Evolutionary conservation across 2,329 filamentous ascomycete genomes (phyloP).

Genomic region (Colletotrichum godetiae): DNA sequence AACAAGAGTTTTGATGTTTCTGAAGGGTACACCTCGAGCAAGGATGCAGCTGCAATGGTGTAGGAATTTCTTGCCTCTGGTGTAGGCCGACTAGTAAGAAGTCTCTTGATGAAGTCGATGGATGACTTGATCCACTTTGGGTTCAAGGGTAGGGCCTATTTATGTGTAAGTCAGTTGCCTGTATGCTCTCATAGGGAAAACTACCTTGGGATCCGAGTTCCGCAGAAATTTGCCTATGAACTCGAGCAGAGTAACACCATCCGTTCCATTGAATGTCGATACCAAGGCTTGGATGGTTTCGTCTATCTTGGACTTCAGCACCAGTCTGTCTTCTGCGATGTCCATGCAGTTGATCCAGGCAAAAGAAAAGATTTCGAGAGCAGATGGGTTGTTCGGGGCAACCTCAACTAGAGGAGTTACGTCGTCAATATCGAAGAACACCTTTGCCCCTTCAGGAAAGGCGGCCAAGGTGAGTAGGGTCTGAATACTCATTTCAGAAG

Average conservation of each 20-base stretch:
- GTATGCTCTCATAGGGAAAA: slow-evolving; percentile 36
- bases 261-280: slow-evolving; percentile 67
- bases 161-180: slow-evolving; percentile 33
- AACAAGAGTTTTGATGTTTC: slow-evolving; percentile 64
- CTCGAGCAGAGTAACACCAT: slow-evolving; percentile 68
- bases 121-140: slow-evolving; percentile 65
- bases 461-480: slow-evolving; percentile 68
- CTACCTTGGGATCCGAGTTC: slow-evolving; percentile 60
- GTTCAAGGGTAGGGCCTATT: slow-evolving; percentile 58
- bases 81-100: slow-evolving; percentile 67
- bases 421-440: slow-evolving; percentile 61
- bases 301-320: slow-evolving; percentile 56
- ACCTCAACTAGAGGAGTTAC: slow-evolving; percentile 67
- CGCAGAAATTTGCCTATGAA: slow-evolving; percentile 67
- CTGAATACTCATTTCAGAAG: slow-evolving; percentile 64
- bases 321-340: slow-evolving; percentile 42
- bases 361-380: slow-evolving; percentile 65
- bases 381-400: slow-evolving; percentile 63
- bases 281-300: slow-evolving; percentile 59
- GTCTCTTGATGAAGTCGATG: slow-evolving; percentile 60
- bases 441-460: slow-evolving; percentile 59
- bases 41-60: slow-evolving; percentile 66
- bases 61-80: slow-evolving; percentile 67
- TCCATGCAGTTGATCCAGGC: slow-evolving; percentile 66
- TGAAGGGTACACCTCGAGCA: slow-evolving; percentile 66